Base-by-base conservation (phyloP, 176 grass and related monocot species). In the Lolium perenne region DNA sequence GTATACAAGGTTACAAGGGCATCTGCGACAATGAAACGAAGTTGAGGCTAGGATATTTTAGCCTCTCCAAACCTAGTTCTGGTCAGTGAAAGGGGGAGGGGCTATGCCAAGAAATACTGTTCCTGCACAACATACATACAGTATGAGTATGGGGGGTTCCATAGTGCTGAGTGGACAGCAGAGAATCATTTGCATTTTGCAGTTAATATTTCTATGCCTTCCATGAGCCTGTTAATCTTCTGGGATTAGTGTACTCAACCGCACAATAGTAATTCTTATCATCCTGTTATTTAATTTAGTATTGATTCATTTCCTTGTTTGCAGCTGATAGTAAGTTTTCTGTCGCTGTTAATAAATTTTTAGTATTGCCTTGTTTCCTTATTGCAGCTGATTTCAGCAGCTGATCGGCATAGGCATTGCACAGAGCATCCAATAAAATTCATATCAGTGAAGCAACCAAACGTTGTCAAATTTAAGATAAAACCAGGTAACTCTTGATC, bases 371-470 rank as follows among this genome's bases (percentile, higher is more conserved):
- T 18, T 17, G 23, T 72, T 84, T 40, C n/a, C 35, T 80, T 58
- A 64, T 88, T 82, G 13, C 82, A 98, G 96, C 85, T 98, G 86
- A 98, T 98, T 86, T 98, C 96, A 32, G 88, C 90, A 25, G 91
- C 87, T 71, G 96, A 95, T 71, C 87, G 96, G 49, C 96, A 92
- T 54, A 91, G 93, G 80, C 93, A 98, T 77, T 91, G 90, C 35
- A 88, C 93, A 55, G 96, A 98, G 70, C 93, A 98, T 90, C 96
- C 96, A 54, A 98, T 98, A 89, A 98, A 98, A 72, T 98, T 98
- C 86, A 95, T 98, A 74, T 94, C 96, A 8, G 82, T 88, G 88
- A 94, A 90, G 71, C 92, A 94, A 82, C 91, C 93, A 38, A 92
- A 92, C 77, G 86, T 95, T 38, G 87, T 95, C 48, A 98, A 95